These are phyloP conservation scores for Proliferodiscus dingleyae DNA, from an alignment of 2,329 filamentous ascomycete genomes.

Conservation along the genomic window DNA sequence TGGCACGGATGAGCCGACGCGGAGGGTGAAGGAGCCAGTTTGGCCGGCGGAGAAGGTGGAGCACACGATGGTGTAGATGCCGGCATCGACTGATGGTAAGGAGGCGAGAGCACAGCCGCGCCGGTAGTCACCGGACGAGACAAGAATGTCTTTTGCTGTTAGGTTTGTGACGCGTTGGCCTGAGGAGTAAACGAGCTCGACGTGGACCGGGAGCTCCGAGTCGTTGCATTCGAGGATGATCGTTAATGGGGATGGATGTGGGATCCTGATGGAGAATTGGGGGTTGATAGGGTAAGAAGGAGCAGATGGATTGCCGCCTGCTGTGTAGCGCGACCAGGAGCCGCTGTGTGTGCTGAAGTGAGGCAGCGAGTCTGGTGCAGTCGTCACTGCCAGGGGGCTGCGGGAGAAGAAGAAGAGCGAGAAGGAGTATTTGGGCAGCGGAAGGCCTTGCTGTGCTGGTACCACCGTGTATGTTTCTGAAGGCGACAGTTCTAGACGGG, in stretches of 20 bases:
- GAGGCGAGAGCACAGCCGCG: conserved; percentile 71
- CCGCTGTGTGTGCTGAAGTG: conserved; percentile 52
- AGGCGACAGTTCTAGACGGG: conserved; percentile 59
- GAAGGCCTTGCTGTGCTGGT: conserved; percentile 73
- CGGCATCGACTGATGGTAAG: conserved; percentile 54
- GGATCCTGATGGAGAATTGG: conserved; percentile 67
- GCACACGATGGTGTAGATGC: conserved; percentile 81
- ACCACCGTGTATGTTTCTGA: conserved; percentile 54
- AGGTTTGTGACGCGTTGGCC: conserved; percentile 68
- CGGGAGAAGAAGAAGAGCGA: conserved; percentile 79
- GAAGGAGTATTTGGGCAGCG: conserved; percentile 71
- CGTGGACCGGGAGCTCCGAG: conserved; percentile 69
- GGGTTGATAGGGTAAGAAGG: conserved; percentile 79
- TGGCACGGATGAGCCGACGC: conserved; percentile 60
- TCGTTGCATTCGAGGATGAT: conserved; percentile 67
- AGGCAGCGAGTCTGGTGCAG: conserved; percentile 41
- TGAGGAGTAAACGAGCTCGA: conserved; percentile 75
- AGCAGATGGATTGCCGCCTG: conserved; percentile 78
- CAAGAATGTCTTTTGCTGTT: conserved; percentile 70
- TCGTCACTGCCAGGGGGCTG: conserved; percentile 52
- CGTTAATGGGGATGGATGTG: conserved; percentile 55
- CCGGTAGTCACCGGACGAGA: conserved; percentile 83
- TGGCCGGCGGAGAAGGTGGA: conserved; percentile 86
- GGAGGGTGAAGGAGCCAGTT: conserved; percentile 67
- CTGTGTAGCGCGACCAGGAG: conserved; percentile 72